Evolutionary conservation across 1,284 basidiomycete genomes (phyloP).

Genomic region (Sanguinoderma infundibulare): DNA sequence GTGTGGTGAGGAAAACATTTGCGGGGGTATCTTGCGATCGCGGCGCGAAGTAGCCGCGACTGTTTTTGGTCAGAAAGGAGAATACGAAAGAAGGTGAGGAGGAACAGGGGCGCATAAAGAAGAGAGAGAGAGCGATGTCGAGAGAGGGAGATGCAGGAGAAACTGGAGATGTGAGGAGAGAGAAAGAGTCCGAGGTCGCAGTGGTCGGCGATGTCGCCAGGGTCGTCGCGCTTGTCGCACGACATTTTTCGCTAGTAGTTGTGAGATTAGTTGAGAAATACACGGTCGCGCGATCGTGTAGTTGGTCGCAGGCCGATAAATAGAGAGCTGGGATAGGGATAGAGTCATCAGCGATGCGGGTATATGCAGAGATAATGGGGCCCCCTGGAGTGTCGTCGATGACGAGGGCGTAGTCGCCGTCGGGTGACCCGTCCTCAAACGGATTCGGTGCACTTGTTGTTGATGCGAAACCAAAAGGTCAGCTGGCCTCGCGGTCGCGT

Average conservation of each 20-base stretch:
- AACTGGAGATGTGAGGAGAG: not conserved
- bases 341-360: not conserved
- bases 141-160: too few species aligned
- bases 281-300: too few species aligned
- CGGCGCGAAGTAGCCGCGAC: not conserved
- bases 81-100: not conserved
- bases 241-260: too few species aligned
- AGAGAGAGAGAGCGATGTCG: not conserved
- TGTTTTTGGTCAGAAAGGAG: not conserved
- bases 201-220: too few species aligned
- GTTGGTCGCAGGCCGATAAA: too few species aligned
- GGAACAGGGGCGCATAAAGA: not conserved
- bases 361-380: not conserved
- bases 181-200: too few species aligned
- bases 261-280: too few species aligned
- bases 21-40: not conserved
- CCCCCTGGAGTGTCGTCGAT: not conserved
- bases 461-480: conserved; percentile 29
- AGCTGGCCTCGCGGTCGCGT: not conserved
- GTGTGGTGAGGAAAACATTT: not conserved
- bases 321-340: not conserved
- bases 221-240: too few species aligned
- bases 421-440: not conserved
- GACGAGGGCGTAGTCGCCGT: not conserved
- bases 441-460: not conserved